Evolutionary conservation across 1,284 basidiomycete species (phyloP), one percentile per base, ranked within the genome.

Genomic region (Ceratobasidium sp.): DNA sequence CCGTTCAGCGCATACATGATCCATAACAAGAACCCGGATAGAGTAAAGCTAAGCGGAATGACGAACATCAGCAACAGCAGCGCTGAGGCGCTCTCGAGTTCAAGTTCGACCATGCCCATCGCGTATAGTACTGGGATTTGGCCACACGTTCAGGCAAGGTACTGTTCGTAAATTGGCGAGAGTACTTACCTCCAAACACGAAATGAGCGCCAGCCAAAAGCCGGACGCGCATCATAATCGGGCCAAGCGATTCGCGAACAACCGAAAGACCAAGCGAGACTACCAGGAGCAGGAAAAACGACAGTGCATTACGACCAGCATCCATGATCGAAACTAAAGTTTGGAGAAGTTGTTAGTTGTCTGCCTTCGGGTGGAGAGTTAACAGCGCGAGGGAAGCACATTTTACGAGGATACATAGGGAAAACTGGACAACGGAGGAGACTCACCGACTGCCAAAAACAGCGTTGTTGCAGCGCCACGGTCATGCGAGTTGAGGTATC

Each of bases 21-120:
- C 97, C 97, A 99, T 82, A 97, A 90, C 60, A 99, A 89, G 89
- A 99, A 99, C 0, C 93, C 92, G 67, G 97, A 98, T 49, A 99
- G 88, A 0, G 97, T 97, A 84, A 99, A 93, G 0, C 97, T 94
- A 58, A 99, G 88, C 1, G 97, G 97, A 82, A 99, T 93, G 81
- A 99, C 95, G 84, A 97, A 95, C 80, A 96, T 82, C 67, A 97
- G 87, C 51, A 97, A 89, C 60, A 95, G 84, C 67, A 95, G 86
- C 0, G 94, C 92, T 13, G 94, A 94, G 0, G 95, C 95, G 51
- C 92, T 94, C 85, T 99, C 97, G 40, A 99, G 88, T 82, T 96
- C 92, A 39, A 99, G 91, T 83, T 97, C 92, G 70, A 97, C 96
- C 55, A 97, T 97, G 39, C 97, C 97, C 76, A 98, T 90, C 10